These are phyloP conservation scores for Dendrocalamus latiflorus DNA, from an alignment of 202 grass and related monocot genomes.

Conservation along the genomic window DNA sequence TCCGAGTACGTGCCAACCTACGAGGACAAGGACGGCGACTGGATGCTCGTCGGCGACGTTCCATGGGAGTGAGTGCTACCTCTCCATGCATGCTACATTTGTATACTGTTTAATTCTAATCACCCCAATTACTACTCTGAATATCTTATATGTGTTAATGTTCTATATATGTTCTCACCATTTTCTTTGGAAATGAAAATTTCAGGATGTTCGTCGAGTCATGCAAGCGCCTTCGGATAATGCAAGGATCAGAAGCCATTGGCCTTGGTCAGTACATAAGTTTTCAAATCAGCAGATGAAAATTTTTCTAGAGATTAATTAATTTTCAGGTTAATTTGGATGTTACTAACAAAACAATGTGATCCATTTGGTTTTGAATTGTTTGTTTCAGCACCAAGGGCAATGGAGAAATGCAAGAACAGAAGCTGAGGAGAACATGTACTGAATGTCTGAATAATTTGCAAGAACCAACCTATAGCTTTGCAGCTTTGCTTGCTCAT, in stretches of 20 bases:
- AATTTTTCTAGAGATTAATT: background rate
- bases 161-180: background rate
- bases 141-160: background rate
- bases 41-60: constrained; percentile 87
- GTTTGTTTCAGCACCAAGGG: constrained; percentile 64
- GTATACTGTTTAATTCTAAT: background rate
- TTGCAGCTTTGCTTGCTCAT: constrained; percentile 41
- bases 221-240: constrained; percentile 85
- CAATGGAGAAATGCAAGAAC: constrained; percentile 91
- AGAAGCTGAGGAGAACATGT: constrained; percentile 47
- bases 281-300: background rate
- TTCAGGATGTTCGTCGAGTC: constrained; percentile 86
- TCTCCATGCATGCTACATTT: background rate
- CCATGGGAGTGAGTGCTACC: constrained; percentile 65
- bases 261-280: constrained; percentile 58
- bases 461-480: constrained; percentile 16
- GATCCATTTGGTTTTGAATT: background rate
- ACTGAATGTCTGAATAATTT: background rate
- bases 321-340: background rate
- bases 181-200: background rate
- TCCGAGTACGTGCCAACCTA: constrained; percentile 75
- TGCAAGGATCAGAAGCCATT: constrained; percentile 83
- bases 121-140: background rate
- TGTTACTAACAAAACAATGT: background rate
- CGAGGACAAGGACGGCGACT: constrained; percentile 87